Base-by-base conservation (phyloP, 2,329 filamentous ascomycete species). In the Bipolaris victoriae region DNA sequence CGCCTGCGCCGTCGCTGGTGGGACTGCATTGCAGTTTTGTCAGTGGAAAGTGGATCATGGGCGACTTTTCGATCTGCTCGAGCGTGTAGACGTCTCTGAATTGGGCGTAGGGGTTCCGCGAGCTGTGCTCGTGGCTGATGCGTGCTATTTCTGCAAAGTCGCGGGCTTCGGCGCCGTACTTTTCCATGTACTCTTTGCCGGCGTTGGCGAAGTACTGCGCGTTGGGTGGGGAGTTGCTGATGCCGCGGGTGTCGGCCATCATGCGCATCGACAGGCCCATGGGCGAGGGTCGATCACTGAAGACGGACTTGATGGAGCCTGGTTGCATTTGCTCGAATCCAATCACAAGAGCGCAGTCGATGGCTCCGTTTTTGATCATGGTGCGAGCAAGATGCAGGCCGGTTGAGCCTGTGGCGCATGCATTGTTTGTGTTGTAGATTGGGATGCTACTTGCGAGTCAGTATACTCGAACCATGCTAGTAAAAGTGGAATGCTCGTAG, bases 241-340 rank as follows among this genome's bases (percentile, higher is more conserved):
- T 65, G 3, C 92, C 93, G 41, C 91, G 81, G 0, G 92, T 96
- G 65, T 86, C 86, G 29, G 84, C 85, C 91, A 97, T 94, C 88
- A 97, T 93, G 71, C 84, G 83, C 57, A 82, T 82, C 0, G 88
- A 86, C 5, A 89, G 90, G 31, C 87, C 89, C 3, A 87, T 89
- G 2, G 94, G 92, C 69, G 89, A 92, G 63, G 88, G 86, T 18
- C 93, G 85, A 74, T 97, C 94, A 59, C 90, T 87, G 81, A 90
- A 97, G 78, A 89, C 87, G 60, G 82, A 85, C 79, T 92, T 88
- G 65, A 98, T 83, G 63, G 88, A 91, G 16, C 94, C 94, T 0
- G 90, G 88, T 80, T 89, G 91, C 94, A 98, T 98, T 85, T 97
- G 96, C 83, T 98, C 94, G 68, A 97, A 97, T 9, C 94, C 94